Percentiles rank a stretch among this genome's conserved stretches.
phyloP scores from a whole-genome alignment of 495 filamentous ascomycete species.

The Rusavskia elegans region DNA sequence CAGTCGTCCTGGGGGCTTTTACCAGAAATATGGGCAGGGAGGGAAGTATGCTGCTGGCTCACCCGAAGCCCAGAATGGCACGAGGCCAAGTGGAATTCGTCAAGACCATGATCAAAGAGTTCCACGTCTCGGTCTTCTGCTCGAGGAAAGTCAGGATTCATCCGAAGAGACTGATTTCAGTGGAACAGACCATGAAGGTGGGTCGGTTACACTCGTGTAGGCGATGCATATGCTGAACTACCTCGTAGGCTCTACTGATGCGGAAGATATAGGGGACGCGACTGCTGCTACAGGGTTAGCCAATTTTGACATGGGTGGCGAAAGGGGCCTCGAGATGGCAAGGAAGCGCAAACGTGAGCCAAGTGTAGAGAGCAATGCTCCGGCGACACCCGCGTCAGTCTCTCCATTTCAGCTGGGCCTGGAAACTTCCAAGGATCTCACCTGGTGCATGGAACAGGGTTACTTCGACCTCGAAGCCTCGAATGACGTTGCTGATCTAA shows the following conservation, averaged over 20 bases:
- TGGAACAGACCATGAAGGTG: not conserved
- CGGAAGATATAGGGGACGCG: too few species aligned
- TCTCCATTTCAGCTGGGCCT: not conserved
- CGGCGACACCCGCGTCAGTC: not conserved
- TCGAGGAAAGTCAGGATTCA: not conserved
- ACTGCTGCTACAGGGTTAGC: not conserved
- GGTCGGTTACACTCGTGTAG: too few species aligned
- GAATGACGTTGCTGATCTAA: too few species aligned
- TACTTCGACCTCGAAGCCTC: too few species aligned
- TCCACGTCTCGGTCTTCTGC: not conserved
- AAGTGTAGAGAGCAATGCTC: not conserved
- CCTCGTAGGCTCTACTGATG: too few species aligned
- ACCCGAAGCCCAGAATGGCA: not conserved
- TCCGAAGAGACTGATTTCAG: not conserved
- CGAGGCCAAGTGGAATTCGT: not conserved
- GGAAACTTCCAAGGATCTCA: too few species aligned
- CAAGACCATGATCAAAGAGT: not conserved
- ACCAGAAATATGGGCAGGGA: not conserved
- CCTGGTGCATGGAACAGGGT: too few species aligned
- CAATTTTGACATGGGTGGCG: not conserved
- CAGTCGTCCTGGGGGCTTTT: not conserved
- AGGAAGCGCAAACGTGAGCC: constrained; percentile 1
- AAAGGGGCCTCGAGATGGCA: not conserved
- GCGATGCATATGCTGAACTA: too few species aligned
- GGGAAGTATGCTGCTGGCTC: not conserved